Evolutionary conservation across 106 monocot species (phyloP), one percentile per base, ranked within the genome.

Genomic region (Allium sativum): DNA sequence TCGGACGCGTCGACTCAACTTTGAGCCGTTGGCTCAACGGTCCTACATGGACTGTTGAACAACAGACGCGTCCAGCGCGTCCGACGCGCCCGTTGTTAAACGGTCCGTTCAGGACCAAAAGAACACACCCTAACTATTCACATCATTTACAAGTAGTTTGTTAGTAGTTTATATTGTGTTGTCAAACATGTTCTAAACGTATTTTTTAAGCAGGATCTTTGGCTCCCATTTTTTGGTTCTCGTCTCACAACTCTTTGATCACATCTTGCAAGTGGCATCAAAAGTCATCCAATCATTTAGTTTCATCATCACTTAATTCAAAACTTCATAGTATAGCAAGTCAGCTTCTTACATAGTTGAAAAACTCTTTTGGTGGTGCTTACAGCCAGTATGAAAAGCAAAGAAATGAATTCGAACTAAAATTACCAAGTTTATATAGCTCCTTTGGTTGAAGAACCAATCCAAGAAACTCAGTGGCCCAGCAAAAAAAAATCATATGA

Each of bases 301-400:
- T 96, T 69, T 96, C 96, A 46, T 72, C 91, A 18, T 96, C 96
- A 56, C 91, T 78, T 77, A 90, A 96, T 76, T 90, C 90, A 67
- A 91, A 87, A 58, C n/a, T 90, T 52, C 60, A 90, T 55, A 69
- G 45, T 6, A 48, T 90, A 19, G 90, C 90, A 0, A 68, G 47
- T 8, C 68, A 56, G 69, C 67, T 85, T 14, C 82, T 86, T 45
- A 70, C 44, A 2, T 48, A 73, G 62, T 90, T 90, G 55, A 85
- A 90, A 45, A 56, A 67, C 12, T 64, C 73, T 7, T 90, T 79
- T 48, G 20, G 18, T 14, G 71, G 78, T 12, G 70, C 78, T 0
- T 69, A 52, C 41, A 40, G 65, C 11, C 68, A 51, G 62, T 77
- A 79, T 60, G 81, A 84, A 66, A 89, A 79, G 68, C 78, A 84